These are phyloP conservation scores for Gossypium davidsonii DNA, from an alignment of 441 rosid species.

Conservation along the genomic window DNA sequence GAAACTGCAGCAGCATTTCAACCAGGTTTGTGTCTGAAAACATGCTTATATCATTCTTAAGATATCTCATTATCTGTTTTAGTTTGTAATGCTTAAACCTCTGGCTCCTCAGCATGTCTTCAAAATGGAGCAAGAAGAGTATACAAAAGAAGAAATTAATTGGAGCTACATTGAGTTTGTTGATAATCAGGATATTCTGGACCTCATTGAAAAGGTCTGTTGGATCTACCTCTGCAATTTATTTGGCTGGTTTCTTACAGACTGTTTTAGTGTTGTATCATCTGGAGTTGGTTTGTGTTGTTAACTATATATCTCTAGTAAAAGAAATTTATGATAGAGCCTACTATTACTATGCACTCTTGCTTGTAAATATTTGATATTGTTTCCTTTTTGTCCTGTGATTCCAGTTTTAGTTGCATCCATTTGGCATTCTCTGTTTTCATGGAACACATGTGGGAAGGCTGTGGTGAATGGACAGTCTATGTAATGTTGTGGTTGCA, in stretches of 20 bases:
- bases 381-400: background rate
- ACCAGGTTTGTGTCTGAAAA: slow-evolving; percentile 57
- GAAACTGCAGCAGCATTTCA: slow-evolving; percentile 96
- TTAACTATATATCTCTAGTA: background rate
- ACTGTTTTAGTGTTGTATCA: background rate
- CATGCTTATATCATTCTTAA: background rate
- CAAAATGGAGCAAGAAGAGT: slow-evolving; percentile 99
- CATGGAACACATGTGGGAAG: background rate
- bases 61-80: slow-evolving; percentile 17
- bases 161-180: slow-evolving; percentile 99
- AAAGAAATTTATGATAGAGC: background rate
- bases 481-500: background rate
- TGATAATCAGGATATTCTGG: slow-evolving; percentile 87
- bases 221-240: slow-evolving; percentile 7
- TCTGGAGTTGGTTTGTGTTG: slow-evolving; percentile 1
- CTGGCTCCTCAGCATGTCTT: slow-evolving; percentile 74
- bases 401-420: slow-evolving; percentile 1
- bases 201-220: slow-evolving; percentile 89
- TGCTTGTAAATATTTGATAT: background rate
- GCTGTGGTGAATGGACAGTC: background rate
- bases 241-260: background rate
- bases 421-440: background rate
- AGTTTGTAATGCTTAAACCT: slow-evolving; percentile 11
- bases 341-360: background rate
- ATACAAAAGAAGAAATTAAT: slow-evolving; percentile 84